These are phyloP conservation scores for Pyrenochaeta sp. DNA, from an alignment of 2,329 filamentous ascomycete species.

Conservation along the genomic window DNA sequence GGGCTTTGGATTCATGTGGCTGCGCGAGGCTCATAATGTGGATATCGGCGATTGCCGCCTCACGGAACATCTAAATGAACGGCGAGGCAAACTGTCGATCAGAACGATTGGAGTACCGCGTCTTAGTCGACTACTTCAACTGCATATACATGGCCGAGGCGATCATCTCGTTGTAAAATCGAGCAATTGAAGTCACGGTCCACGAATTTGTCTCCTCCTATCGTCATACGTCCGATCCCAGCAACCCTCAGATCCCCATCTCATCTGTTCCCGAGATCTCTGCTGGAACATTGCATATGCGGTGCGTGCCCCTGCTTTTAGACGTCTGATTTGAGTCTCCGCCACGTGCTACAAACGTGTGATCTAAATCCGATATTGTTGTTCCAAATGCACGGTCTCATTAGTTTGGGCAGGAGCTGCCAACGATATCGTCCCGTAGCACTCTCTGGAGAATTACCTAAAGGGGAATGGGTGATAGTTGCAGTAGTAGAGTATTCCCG, in stretches of 20 bases:
- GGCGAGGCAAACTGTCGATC: background rate
- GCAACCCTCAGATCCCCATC: constrained; percentile 5
- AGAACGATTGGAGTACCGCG: background rate
- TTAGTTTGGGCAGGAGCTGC: constrained; percentile 3
- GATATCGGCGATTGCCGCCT: background rate
- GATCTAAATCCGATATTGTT: constrained; percentile 16
- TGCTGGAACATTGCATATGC: constrained; percentile 21
- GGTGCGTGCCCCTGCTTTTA: constrained; percentile 18
- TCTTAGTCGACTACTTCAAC: background rate
- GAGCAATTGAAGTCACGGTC: background rate
- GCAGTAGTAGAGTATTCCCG: background rate
- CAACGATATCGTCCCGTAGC: constrained; percentile 13
- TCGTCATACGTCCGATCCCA: constrained; percentile 10
- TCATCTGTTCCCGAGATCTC: constrained; percentile 15
- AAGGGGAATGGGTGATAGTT: background rate
- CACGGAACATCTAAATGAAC: constrained; percentile 1
- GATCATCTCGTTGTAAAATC: background rate
- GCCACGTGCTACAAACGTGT: constrained; percentile 23
- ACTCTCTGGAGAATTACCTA: constrained; percentile 10
- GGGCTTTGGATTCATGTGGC: background rate
- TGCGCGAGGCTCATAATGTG: constrained; percentile 5
- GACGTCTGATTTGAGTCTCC: constrained; percentile 16
- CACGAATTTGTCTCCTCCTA: background rate
- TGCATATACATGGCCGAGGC: background rate
- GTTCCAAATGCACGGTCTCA: constrained; percentile 9